Base-by-base conservation (phyloP, 169 alveolate genomes). In the Plasmodium vinckei region DNA sequence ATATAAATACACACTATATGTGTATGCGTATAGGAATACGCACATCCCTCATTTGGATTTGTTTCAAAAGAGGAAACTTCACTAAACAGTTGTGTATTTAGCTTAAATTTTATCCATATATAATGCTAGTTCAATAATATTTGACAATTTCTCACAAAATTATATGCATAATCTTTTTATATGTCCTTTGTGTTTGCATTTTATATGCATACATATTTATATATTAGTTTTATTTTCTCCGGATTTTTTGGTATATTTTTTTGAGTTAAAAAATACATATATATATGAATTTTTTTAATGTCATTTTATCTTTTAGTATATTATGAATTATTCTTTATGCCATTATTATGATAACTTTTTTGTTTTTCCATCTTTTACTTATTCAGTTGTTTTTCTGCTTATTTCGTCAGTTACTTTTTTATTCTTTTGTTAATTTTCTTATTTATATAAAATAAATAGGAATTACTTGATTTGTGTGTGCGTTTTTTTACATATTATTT, bases 261-360 rank as follows among this genome's bases (percentile, higher is more conserved):
- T n/a, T 57, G 19, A 57, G 19, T 57, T 57, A 57, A 57, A 57
- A 17, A 57, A 23, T 2, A 4, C 2, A 3, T 33, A 33, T 33
- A 33, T 33, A 33, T 33, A 33, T 33, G 42, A 33, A 33, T 33
- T 33, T 33, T 33, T 33, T 33, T 0, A 33, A 33, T 33, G 42
- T 33, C 42, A 33, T 63, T 63, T 63, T 63, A 63, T 13, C 72
- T 63, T 63, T 63, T 12, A 63, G n/a, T 33, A 9, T 27, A 63
- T 63, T 25, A 27, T 63, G 51, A 63, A 63, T 33, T 63, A 4
- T 53, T 12, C 9, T 17, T 9, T 17, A 33, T 51, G 5, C 42
- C 42, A 33, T 33, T 33, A 33, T 33, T 33, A 33, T 33, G 42
- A 33, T 33, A 33, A 33, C 42, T 33, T 33, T 33, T 33, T 33